Evolutionary conservation across 495 filamentous ascomycete genomes (phyloP).

Genomic region (Penicillium cinerascens): DNA sequence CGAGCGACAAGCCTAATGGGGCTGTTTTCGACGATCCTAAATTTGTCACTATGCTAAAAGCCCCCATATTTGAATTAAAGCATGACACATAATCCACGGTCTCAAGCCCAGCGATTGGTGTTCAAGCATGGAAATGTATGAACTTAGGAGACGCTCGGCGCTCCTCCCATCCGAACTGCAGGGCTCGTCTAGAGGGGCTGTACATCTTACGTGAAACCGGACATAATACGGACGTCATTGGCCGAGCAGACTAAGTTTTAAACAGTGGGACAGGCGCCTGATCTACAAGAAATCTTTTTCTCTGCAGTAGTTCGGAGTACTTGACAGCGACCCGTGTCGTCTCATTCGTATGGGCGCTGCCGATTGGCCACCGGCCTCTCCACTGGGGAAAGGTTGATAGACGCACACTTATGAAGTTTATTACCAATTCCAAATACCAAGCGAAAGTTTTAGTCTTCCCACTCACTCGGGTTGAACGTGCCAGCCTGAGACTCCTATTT

Average conservation of each 20-base stretch:
- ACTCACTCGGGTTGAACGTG: not conserved
- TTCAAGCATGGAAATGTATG: not conserved
- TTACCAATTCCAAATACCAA: not conserved
- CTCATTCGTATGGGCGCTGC: constrained; percentile 3
- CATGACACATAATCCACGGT: constrained; percentile 10
- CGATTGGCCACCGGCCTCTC: constrained; percentile 11
- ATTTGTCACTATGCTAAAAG: too few relatives aligned
- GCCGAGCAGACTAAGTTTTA: not conserved
- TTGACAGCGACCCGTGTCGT: constrained; percentile 12
- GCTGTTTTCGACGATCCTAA: too few relatives aligned
- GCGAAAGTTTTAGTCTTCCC: not conserved
- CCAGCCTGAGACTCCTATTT: not conserved
- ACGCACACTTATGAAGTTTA: constrained; percentile 1
- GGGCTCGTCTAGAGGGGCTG: constrained; percentile 2
- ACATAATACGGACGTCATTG: not conserved
- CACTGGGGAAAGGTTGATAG: constrained; percentile 4
- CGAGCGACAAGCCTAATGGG: too few relatives aligned
- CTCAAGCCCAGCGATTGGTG: not conserved
- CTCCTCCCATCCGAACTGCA: not conserved
- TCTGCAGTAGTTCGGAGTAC: constrained; percentile 9
- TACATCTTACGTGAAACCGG: constrained; percentile 7
- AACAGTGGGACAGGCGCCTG: not conserved
- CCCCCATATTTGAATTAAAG: too few relatives aligned
- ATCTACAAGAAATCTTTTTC: not conserved
- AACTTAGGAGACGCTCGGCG: constrained; percentile 2